Evolutionary conservation across 1,139 yeast species (phyloP), one percentile per base, ranked within the genome.

Genomic region (Saccharomyces hybrid): DNA sequence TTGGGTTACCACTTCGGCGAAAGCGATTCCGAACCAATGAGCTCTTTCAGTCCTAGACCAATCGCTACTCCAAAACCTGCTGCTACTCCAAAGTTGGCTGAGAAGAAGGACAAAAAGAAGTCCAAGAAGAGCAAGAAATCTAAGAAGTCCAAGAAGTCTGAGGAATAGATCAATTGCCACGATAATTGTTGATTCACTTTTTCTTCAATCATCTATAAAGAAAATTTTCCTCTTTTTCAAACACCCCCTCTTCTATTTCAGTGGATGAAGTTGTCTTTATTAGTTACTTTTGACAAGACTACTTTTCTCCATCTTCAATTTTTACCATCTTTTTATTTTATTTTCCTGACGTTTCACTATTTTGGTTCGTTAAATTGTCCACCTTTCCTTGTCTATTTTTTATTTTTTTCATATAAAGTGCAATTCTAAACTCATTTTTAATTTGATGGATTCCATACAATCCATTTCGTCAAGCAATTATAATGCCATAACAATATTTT

Each of bases 141-240:
- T 7, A 52, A 55, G 57, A 57, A 57, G 52, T 49, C 56, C 16
- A 55, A 57, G 55, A 57, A 53, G 46, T 46, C 57, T 20, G 55
- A 53, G 52, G 52, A 55, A 48, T 54, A 53, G 46, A 46, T 20
- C 9, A 47, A 47, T 25, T 28, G 14, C 5, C 26, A 34, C 23
- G 23, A 23, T 23, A 47, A 20, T 27, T 25, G 41, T 23, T 29
- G 9, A 11, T 31, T 27, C 6, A 23, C 14, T 31, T 48, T 48
- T 20, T 26, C 47, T 28, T 28, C 20, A 31, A 31, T 54, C 23
- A 48, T 42, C 49, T 53, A 44, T 51, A 28, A 53, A 32, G 28
- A 26, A 46, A 2, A 8, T 46, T 25, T n/a, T 26, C 11, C 23
- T 26, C 11, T 31, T 11, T 6, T 25, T 25, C n/a, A 46, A 7